Percentiles rank a stretch among this genome's conserved stretches.
phyloP scores from a whole-genome alignment of 1,284 basidiomycete species.

The Cryptococcus jaspeensis region DNA sequence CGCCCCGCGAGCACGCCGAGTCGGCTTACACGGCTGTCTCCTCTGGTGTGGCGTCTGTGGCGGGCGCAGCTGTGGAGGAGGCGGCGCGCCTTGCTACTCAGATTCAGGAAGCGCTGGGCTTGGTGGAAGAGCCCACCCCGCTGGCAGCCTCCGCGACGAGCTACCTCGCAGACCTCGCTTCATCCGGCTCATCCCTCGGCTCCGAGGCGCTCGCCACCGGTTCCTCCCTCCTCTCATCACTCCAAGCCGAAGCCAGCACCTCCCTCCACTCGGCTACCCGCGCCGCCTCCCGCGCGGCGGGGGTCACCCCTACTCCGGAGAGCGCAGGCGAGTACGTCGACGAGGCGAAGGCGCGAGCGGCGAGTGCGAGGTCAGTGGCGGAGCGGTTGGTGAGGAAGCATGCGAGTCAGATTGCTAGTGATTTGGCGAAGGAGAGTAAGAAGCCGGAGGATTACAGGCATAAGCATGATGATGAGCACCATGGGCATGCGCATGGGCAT shows the following conservation, averaged over 20 bases:
- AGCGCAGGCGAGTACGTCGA: conserved; percentile 16
- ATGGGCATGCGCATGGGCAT: conserved; percentile 14
- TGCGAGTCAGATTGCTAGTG: conserved; percentile 14
- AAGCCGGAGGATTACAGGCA: conserved; percentile 8
- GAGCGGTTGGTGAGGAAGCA: conserved; percentile 15
- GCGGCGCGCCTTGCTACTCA: conserved; percentile 14
- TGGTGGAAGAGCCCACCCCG: conserved; percentile 21
- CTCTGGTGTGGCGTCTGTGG: conserved; percentile 20
- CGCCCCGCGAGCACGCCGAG: conserved; percentile 15
- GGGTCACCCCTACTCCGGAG: conserved; percentile 23
- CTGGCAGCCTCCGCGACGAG: conserved; percentile 17
- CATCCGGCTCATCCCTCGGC: conserved; percentile 16
- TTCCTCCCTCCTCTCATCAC: conserved; percentile 19
- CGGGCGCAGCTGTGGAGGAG: conserved; percentile 15
- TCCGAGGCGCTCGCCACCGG: conserved; percentile 21
- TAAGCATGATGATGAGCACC: neutral
- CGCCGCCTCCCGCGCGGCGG: conserved; percentile 11
- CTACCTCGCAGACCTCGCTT: conserved; percentile 23
- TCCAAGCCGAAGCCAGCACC: conserved; percentile 16
- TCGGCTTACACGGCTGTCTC: conserved; percentile 14
- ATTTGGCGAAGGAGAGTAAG: conserved; percentile 12
- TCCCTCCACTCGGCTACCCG: conserved; percentile 21
- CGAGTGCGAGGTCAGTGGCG: conserved; percentile 13
- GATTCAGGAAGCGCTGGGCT: conserved; percentile 23
- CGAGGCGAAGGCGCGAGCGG: conserved; percentile 4